Base-by-base conservation (phyloP, 2,329 filamentous ascomycete species). In the Aspergillus versicolor region DNA sequence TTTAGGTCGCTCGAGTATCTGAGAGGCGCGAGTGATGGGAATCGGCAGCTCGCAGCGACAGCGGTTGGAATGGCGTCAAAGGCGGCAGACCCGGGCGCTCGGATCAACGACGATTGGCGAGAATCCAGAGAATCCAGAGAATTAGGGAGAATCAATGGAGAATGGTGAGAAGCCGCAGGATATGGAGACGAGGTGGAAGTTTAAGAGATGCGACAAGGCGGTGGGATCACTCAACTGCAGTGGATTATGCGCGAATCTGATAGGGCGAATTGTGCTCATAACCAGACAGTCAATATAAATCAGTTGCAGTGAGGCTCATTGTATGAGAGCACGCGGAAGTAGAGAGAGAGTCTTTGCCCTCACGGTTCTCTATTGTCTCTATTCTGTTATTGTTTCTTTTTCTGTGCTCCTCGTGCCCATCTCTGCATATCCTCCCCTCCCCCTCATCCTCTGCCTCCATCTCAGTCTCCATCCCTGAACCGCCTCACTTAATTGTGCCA, bases 61-160 rank as follows among this genome's bases (percentile, higher is more conserved):
- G 56, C 52, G 48, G 50, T 51, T 58, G 56, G 52, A 48, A 51
- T 52, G 54, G 55, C 57, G 60, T 59, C 51, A 54, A 52, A 52
- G 52, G 60, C 53, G 53, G 60, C 54, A 60, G 56, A 54, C 43
- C 54, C 38, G 32, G 55, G 30, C 37, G 19, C 41, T 53, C 51
- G 51, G 55, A 46, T 53, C 46, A 41, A 27, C 17, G 45, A 30
- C 52, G 45, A 48, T 53, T 52, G 54, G 43, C 42, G 43, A 17
- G 37, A n/a, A 32, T 24, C 22, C 11, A 9, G 17, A 37, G 32
- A 19, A 45, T 19, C 7, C 37, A 17, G 41, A 43, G 21, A 43
- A 42, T 21, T 15, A 40, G 34, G 32, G 47, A 13, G 27, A 49
- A 22, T 22, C 32, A 47, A 27, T 38, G 44, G 46, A n/a, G n/a